Conservation (phyloP, 768 basidiomycete species). For the Suillus cothurnatus region DNA sequence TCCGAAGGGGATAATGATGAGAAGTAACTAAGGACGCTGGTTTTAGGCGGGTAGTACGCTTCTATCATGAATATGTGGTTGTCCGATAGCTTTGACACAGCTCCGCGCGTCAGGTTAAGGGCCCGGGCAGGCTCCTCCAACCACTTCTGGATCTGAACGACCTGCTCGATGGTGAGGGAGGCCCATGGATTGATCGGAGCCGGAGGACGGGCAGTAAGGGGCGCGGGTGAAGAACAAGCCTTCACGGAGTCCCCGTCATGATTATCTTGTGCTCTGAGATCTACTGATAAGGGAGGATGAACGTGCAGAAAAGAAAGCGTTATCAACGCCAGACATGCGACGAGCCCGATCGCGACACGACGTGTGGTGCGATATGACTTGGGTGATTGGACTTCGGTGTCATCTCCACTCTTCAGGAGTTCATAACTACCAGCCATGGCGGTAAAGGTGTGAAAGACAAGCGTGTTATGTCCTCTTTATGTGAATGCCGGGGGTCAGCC, state of each 20-base stretch:
- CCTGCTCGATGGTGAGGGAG: slow-evolving; percentile 48
- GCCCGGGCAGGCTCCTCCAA: slow-evolving; percentile 40
- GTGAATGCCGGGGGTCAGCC: background rate
- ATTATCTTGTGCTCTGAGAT: background rate
- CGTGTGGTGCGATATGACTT: slow-evolving; percentile 14
- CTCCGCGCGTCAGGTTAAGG: slow-evolving; percentile 50
- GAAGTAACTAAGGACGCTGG: slow-evolving; percentile 48
- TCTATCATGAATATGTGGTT: slow-evolving; percentile 57
- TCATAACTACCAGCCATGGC: slow-evolving; percentile 26
- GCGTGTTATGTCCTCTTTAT: background rate
- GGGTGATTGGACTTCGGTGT: background rate
- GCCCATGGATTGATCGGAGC: slow-evolving; percentile 53
- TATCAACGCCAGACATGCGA: slow-evolving; percentile 13
- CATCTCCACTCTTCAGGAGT: slow-evolving; percentile 14
- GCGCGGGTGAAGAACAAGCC: slow-evolving; percentile 37
- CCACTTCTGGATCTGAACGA: slow-evolving; percentile 46
- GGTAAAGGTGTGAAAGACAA: background rate
- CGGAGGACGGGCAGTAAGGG: slow-evolving; percentile 41
- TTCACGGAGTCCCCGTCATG: slow-evolving; percentile 20
- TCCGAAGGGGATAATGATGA: slow-evolving; percentile 28
- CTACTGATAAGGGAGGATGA: slow-evolving; percentile 8
- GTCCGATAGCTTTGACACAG: slow-evolving; percentile 40
- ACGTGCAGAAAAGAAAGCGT: slow-evolving; percentile 17
- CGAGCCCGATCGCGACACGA: slow-evolving; percentile 16
- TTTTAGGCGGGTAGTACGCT: slow-evolving; percentile 49